Percentiles rank a stretch among this genome's conserved stretches.
phyloP scores from a whole-genome alignment of 129 eudicot species.

The Artemisia annua region DNA sequence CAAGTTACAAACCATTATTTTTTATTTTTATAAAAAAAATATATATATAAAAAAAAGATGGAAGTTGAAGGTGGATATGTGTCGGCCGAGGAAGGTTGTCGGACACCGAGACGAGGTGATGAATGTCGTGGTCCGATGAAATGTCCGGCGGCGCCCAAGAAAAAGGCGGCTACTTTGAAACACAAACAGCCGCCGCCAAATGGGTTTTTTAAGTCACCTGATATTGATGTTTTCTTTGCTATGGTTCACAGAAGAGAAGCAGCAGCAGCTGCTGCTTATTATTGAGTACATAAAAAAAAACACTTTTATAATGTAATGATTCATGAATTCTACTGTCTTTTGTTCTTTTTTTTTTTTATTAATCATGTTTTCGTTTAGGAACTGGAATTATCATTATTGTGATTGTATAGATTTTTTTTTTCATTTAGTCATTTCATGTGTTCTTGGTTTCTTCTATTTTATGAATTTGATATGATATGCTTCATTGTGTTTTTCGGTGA shows the following conservation, averaged over 20 bases:
- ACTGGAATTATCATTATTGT: too few species aligned
- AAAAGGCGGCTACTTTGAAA: slow-evolving; percentile 38
- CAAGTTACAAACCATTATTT: too few species aligned
- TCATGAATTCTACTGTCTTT: slow-evolving; percentile 8
- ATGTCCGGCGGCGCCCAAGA: slow-evolving; percentile 71
- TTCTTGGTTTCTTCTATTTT: too few species aligned
- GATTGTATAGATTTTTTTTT: too few species aligned
- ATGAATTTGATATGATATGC: too few species aligned
- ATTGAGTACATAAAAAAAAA: slow-evolving; percentile 10
- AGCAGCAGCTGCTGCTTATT: too few species aligned
- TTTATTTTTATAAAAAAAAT: background rate
- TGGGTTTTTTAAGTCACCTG: slow-evolving; percentile 63
- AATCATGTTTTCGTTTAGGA: too few species aligned
- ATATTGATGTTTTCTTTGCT: slow-evolving; percentile 54
- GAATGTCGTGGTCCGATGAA: slow-evolving; percentile 29
- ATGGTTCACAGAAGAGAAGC: slow-evolving; percentile 39
- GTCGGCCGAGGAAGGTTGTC: slow-evolving; percentile 50
- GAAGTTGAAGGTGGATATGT: slow-evolving; percentile 35
- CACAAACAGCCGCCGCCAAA: slow-evolving; percentile 44
- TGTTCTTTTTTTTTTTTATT: too few species aligned
- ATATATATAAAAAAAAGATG: slow-evolving; percentile 33
- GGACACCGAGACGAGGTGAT: slow-evolving; percentile 49
- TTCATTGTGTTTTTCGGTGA: too few species aligned
- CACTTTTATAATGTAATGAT: background rate
- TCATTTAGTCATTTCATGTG: too few species aligned